These are phyloP conservation scores for Sporothrix curviconia DNA, from an alignment of 2,329 filamentous ascomycete species.

Conservation along the genomic window DNA sequence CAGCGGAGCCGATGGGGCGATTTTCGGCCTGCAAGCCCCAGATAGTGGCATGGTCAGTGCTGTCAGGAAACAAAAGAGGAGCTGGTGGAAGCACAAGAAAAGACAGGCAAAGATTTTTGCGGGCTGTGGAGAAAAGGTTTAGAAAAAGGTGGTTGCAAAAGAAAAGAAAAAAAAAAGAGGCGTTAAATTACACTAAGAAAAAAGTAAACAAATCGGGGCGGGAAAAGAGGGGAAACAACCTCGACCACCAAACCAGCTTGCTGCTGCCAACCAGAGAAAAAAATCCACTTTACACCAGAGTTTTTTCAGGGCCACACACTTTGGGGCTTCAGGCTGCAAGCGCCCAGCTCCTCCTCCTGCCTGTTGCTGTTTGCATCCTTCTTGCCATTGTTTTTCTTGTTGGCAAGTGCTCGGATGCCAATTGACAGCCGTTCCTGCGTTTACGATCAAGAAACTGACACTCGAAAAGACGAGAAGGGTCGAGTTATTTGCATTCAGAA, in stretches of 20 bases:
- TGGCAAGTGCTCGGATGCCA: no score
- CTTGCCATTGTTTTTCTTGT: neutral
- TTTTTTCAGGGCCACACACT: neutral
- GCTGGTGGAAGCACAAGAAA: neutral
- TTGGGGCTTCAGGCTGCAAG: neutral
- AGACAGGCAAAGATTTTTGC: neutral
- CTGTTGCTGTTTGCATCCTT: neutral
- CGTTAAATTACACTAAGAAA: neutral
- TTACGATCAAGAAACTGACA: neutral
- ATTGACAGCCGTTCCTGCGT: neutral
- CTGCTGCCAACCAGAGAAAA: neutral
- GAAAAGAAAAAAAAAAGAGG: neutral
- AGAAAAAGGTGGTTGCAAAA: neutral
- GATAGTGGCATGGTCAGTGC: neutral
- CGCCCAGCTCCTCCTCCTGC: neutral
- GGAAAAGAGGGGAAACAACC: neutral
- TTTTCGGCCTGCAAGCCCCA: neutral
- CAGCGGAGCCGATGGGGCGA: neutral
- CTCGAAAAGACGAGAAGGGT: neutral
- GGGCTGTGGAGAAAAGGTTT: neutral
- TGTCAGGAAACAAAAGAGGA: neutral
- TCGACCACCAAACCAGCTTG: neutral
- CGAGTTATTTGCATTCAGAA: neutral
- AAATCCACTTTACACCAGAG: neutral
- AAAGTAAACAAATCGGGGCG: conserved; percentile 4